Percentiles rank a stretch among this genome's conserved stretches.
phyloP scores from a whole-genome alignment of 177 flowering plant species.

The Vitis hybrid region DNA sequence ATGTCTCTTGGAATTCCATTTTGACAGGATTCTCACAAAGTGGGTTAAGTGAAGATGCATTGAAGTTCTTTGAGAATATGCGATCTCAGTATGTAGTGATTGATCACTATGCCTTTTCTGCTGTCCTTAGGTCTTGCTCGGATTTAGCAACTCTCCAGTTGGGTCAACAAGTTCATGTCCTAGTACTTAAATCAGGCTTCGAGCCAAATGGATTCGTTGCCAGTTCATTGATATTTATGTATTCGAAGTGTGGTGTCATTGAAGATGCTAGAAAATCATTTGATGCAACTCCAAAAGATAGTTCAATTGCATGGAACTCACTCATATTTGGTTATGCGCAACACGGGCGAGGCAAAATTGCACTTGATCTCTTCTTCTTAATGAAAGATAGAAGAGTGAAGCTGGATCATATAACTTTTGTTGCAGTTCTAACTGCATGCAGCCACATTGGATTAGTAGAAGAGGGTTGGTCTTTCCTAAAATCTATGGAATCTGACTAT shows the following conservation, averaged over 20 bases:
- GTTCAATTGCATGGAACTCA: conserved; percentile 72
- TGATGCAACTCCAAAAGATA: conserved; percentile 43
- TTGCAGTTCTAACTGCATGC: conserved; percentile 81
- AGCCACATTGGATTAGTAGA: conserved; percentile 79
- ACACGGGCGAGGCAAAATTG: conserved; percentile 69
- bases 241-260: conserved; percentile 81
- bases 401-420: conserved; percentile 81
- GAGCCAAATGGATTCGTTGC: conserved; percentile 61
- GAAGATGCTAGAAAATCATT: conserved; percentile 72
- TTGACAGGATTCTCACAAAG: conserved; percentile 72
- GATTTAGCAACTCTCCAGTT: conserved; percentile 74
- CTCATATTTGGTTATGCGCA: conserved; percentile 84
- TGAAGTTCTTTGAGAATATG: conserved; percentile 59
- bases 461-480: conserved; percentile 48
- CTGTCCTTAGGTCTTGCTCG: conserved; percentile 69
- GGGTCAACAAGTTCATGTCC: conserved; percentile 73
- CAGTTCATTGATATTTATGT: conserved; percentile 78
- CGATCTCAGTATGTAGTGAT: conserved; percentile 31
- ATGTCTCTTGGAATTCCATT: conserved; percentile 81
- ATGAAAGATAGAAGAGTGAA: conserved; percentile 60
- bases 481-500: conserved; percentile 58
- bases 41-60: conserved; percentile 60
- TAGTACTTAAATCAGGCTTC: conserved; percentile 57
- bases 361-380: conserved; percentile 58
- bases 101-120: conserved; percentile 78